Percentiles rank a stretch among this genome's conserved stretches.
Evolutionary conservation across 305 asterid species (phyloP).

Genomic region (Plantago lanceolata): DNA sequence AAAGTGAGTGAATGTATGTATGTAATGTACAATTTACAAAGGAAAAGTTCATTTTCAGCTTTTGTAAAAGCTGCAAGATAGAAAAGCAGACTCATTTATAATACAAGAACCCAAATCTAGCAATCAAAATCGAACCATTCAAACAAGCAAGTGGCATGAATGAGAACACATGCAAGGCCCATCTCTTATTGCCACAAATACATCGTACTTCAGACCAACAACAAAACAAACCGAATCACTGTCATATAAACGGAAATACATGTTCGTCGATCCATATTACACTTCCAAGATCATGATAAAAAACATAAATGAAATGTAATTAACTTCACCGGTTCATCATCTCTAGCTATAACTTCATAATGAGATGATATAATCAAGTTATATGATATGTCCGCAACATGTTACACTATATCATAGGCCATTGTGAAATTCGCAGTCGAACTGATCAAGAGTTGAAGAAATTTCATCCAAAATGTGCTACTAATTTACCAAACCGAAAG

Average conservation of each 20-base stretch:
- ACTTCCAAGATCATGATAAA: background rate
- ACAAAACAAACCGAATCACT: constrained; percentile 3
- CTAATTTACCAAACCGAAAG: background rate
- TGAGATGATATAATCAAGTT: background rate
- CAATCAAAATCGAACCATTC: background rate
- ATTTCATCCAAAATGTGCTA: constrained; percentile 10
- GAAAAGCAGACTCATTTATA: constrained; percentile 10
- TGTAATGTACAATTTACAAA: no score
- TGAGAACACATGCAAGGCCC: constrained; percentile 13
- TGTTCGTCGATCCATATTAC: background rate
- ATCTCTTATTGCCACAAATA: constrained; percentile 10
- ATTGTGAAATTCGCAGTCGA: background rate
- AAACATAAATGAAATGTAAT: background rate
- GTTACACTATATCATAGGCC: background rate
- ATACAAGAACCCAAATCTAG: constrained; percentile 8
- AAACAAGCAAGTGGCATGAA: background rate
- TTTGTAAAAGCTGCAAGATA: background rate
- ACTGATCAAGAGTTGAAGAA: background rate
- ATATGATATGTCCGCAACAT: background rate
- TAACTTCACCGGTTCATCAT: no score
- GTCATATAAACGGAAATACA: background rate
- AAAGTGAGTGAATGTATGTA: no score
- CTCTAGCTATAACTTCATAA: no score
- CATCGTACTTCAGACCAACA: constrained; percentile 3
- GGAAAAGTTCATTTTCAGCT: constrained; percentile 12